Base-by-base conservation (phyloP, 1,284 basidiomycete genomes). In the Irpex lacteus region DNA sequence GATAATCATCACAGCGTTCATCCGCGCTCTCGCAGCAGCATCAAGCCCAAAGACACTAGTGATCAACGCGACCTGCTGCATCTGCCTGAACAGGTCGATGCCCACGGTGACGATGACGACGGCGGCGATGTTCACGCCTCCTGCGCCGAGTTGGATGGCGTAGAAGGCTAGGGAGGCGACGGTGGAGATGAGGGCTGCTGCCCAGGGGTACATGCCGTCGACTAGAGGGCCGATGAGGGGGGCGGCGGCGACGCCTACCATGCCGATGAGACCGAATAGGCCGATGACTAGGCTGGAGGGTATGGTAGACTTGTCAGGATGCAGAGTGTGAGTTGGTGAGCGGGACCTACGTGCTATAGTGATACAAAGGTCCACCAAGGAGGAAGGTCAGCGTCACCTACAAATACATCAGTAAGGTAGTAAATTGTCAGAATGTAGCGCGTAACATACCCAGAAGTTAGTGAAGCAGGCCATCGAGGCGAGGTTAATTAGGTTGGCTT, bases 251-350 rank as follows among this genome's bases (percentile, higher is more conserved):
- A 84, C 81, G 21, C 75, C 75, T 37, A 78, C 68, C 57, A 82
- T 72, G 9, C 85, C 85, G 4, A 85, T 69, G 13, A 85, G 75
- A 18, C 83, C 84, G 69, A 85, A 83, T 4, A 86, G 73, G 15
- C 84, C 83, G 60, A 83, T 84, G 38, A 76, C 70, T 34, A 84
- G 70, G 0, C 77, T 80, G 18, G 44, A 60, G 6, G 4, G 19
- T 2, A 34, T 2, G 1, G 26, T 2, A 26, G 32, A 34, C 6
- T 6, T 1, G 2, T 34, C 32, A 34, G 32, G 1, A 18, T 4
- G 3, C 1, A 3, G 5, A 32, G 2, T 32, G 5, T 32, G 3
- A 32, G 32, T 32, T 32, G 32, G 32, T 32, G 32, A 32, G 32
- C 32, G 32, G 4, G 32, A 68, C 74, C 47, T 55, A 75, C 74